Base-by-base conservation (phyloP, 148 eudicot genomes). In the Persicaria maculosa region DNA sequence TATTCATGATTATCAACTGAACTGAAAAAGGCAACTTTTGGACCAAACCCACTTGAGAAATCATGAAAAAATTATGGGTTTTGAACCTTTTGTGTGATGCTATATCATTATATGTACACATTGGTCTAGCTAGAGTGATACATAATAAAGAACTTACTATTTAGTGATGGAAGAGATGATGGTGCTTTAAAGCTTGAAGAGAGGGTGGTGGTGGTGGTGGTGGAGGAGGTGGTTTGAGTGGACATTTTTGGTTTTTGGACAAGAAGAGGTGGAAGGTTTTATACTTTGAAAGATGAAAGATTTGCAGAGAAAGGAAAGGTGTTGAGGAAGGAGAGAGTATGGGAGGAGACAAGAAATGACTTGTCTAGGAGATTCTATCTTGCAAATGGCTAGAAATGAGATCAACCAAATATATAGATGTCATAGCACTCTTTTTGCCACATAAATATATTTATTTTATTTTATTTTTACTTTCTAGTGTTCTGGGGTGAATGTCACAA, bases 271-370 rank as follows among this genome's bases (percentile, higher is more conserved):
- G 22, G 19, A 7, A 5, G 5, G 20, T 20, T 57, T 7, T 57
- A 8, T 6, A 7, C n/a, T 48, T 48, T 15, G 9, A 57, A 7
- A 20, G 7, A 22, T 40, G 17, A 36, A 40, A 43, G 70, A 36
- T 65, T n/a, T 40, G 14, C 17, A 65, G 47, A 65, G 8, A 43
- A 65, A 43, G 6, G 19, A 43, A 65, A 65, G 70, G 17, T 31
- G 47, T 36, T 40, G 70, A 36, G 70, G 1, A 19, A 31, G 70
- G n/a, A 31, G 68, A 62, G 44, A 36, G 68, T 61, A 61, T 9
- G 43, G n/a, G 70, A 20, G 70, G n/a, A 65, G 70, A 40, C 70
- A 65, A 48, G 70, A 65, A 36, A 65, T 65, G 70, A 65, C 19
- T 40, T 40, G 7, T 65, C 9, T 8, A 57, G 62, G 19, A 57